Percentiles rank a stretch among this genome's conserved stretches.
Evolutionary conservation across 2,329 filamentous ascomycete genomes (phyloP).

Genomic region (Polytolypa hystricis): DNA sequence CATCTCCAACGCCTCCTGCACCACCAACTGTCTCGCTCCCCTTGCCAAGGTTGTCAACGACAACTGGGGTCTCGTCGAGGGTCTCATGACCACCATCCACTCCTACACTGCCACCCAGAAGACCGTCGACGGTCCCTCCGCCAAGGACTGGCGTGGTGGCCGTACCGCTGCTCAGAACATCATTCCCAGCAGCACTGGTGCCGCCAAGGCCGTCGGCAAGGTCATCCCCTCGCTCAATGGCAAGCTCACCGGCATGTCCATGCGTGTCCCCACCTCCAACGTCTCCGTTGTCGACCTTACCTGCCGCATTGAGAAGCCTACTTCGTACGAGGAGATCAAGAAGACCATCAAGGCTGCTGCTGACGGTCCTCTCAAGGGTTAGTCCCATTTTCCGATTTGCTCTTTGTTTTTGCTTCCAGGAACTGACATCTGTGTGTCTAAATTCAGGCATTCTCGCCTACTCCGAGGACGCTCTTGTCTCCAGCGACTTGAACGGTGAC

Average conservation of each 20-base stretch:
- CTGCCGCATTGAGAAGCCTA: slow-evolving; percentile 82
- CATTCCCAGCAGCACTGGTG: slow-evolving; percentile 97
- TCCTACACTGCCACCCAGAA: slow-evolving; percentile 99
- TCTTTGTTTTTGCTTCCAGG: background rate
- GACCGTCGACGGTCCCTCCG: slow-evolving; percentile 94
- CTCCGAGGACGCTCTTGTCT: slow-evolving; percentile 96
- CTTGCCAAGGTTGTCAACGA: slow-evolving; percentile 99
- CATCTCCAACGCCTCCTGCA: slow-evolving; percentile 99
- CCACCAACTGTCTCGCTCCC: slow-evolving; percentile 99
- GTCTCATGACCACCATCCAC: slow-evolving; percentile 99
- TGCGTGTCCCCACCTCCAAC: slow-evolving; percentile 98
- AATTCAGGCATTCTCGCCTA: slow-evolving; percentile 69
- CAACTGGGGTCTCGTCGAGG: slow-evolving; percentile 95
- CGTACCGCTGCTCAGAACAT: slow-evolving; percentile 99
- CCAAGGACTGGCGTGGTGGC: slow-evolving; percentile 99
- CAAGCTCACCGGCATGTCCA: slow-evolving; percentile 99
- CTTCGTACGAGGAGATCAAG: slow-evolving; percentile 74
- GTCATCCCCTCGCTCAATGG: slow-evolving; percentile 96
- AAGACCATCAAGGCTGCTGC: slow-evolving; percentile 75
- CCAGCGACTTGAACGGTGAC: slow-evolving; percentile 87
- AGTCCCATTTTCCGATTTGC: slow-evolving; percentile 22
- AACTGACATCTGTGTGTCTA: slow-evolving; percentile 14
- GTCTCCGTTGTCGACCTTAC: slow-evolving; percentile 99
- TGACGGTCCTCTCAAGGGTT: slow-evolving; percentile 75
- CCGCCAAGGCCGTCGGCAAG: slow-evolving; percentile 99